Percentiles rank a stretch among this genome's conserved stretches.
Evolutionary conservation across 1,284 basidiomycete genomes (phyloP).

Genomic region (Heterobasidion occidentale): DNA sequence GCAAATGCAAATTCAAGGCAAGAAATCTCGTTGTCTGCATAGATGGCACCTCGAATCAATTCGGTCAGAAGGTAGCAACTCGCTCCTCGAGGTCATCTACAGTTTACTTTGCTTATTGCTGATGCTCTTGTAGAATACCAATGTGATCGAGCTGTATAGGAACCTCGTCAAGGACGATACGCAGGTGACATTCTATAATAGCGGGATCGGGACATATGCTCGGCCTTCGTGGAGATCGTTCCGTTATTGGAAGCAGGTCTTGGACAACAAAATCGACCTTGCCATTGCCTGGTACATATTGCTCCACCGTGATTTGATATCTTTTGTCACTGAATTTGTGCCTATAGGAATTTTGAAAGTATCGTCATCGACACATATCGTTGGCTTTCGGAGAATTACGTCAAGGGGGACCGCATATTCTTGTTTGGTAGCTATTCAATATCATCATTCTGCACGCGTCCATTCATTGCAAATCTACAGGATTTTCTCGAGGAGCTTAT

Average conservation of each 20-base stretch:
- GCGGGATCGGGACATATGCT: constrained; percentile 27
- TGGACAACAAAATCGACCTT: constrained; percentile 15
- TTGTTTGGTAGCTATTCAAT: constrained; percentile 27
- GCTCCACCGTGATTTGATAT: not conserved
- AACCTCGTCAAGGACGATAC: constrained; percentile 15
- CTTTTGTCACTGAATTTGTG: not conserved
- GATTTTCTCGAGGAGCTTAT: constrained; percentile 39
- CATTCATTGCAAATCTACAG: constrained; percentile 15
- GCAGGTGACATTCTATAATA: constrained; percentile 25
- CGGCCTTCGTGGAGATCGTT: constrained; percentile 17
- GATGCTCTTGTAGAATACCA: constrained; percentile 1
- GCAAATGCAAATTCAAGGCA: no score
- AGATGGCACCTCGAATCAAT: constrained; percentile 26
- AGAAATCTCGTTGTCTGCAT: constrained; percentile 21
- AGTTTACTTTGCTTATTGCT: no score
- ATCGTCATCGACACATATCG: constrained; percentile 27
- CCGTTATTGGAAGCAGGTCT: constrained; percentile 13
- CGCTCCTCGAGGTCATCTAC: no score
- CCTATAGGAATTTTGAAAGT: constrained; percentile 13
- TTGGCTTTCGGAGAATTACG: constrained; percentile 31
- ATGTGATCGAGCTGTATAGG: constrained; percentile 5
- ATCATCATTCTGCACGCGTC: not conserved
- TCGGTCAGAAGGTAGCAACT: constrained; percentile 18
- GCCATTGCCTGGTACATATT: constrained; percentile 19
- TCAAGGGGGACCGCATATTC: constrained; percentile 30